phyloP scores from a whole-genome alignment of 2,329 filamentous ascomycete species.

The Colletotrichum sojae region DNA sequence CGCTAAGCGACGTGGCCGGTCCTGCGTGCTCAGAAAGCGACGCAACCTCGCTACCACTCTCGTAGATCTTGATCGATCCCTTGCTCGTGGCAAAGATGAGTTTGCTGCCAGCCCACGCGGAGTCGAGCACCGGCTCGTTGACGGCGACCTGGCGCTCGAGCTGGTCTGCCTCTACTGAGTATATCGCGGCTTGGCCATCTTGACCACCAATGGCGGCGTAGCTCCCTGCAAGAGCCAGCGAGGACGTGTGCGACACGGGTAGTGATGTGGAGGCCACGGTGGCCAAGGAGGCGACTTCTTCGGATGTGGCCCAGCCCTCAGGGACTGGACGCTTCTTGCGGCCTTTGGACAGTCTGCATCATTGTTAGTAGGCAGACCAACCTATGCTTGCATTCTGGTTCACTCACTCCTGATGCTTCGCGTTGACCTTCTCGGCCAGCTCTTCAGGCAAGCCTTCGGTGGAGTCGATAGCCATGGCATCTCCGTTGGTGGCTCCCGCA shows the following conservation, averaged over 20 bases:
- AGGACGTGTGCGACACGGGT: constrained; percentile 64
- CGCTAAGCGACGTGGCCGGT: constrained; percentile 79
- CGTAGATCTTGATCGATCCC: constrained; percentile 85
- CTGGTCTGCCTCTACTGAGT: constrained; percentile 78
- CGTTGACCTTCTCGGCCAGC: constrained; percentile 81
- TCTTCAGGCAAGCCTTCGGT: constrained; percentile 80
- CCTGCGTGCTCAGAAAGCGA: constrained; percentile 88
- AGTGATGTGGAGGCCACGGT: constrained; percentile 61
- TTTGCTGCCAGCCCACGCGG: constrained; percentile 76
- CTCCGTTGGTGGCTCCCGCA: constrained; percentile 70
- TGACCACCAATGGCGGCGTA: constrained; percentile 81
- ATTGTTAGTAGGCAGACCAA: constrained; percentile 33
- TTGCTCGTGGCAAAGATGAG: constrained; percentile 81
- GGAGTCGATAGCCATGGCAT: constrained; percentile 92
- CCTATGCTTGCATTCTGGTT: neutral
- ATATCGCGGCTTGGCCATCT: constrained; percentile 82
- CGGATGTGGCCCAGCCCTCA: constrained; percentile 84
- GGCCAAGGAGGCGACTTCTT: constrained; percentile 72
- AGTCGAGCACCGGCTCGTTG: constrained; percentile 77
- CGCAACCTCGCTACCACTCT: constrained; percentile 77
- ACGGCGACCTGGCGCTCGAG: constrained; percentile 77
- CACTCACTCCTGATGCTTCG: constrained; percentile 83
- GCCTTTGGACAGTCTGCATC: constrained; percentile 81
- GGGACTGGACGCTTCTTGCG: constrained; percentile 92
- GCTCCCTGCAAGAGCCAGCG: constrained; percentile 68